Evolutionary conservation across 257 asterid genomes (phyloP), one percentile per base, ranked within the genome.

Genomic region (Salvia rosmarinus): DNA sequence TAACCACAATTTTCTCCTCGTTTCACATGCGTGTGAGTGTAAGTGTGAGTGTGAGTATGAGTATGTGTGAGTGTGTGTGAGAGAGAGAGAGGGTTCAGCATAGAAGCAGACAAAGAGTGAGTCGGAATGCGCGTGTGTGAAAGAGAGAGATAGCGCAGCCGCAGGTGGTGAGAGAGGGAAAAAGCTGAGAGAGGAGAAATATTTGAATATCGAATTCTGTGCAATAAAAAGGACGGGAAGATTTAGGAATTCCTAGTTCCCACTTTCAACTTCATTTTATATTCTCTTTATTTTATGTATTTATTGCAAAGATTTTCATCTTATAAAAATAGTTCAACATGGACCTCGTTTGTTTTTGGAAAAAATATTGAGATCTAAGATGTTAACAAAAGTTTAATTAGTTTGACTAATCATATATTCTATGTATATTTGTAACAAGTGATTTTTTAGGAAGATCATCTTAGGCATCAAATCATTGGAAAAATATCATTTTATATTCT

Each of bases 141-240:
- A 51, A 16, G 8, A 14, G 46, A 20, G 5, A 9, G 23, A 64
- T 10, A 21, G 35, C 9, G 37, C 10, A 21, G 14, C 16, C 9
- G 37, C 10, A 21, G 14, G 57, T 42, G 75, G 23, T 58, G 46
- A 56, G 60, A 3, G 37, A 16, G 46, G 10, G n/a, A 3, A 46
- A 25, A 51, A 1, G 30, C 30, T 25, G 49, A 12, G 40, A 9
- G 14, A 7, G 17, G 19, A 58, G 63, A 60, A 58, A 35, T 67
- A 67, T 75, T 68, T 67, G 75, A 68, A 68, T 32, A 25, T 60
- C 17, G 12, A 32, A 40, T 35, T 21, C 10, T 7, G 64, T 57
- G 47, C 10, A 35, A 9, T 54, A 21, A 54, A 52, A 20, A 9
- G 19, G 34, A 16, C 47, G 32, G 7, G 47, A 28, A 19, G 67